Percentiles rank a stretch among this genome's conserved stretches.
Conservation (phyloP, 805 yeast genomes). For the Starmera caribaea region DNA sequence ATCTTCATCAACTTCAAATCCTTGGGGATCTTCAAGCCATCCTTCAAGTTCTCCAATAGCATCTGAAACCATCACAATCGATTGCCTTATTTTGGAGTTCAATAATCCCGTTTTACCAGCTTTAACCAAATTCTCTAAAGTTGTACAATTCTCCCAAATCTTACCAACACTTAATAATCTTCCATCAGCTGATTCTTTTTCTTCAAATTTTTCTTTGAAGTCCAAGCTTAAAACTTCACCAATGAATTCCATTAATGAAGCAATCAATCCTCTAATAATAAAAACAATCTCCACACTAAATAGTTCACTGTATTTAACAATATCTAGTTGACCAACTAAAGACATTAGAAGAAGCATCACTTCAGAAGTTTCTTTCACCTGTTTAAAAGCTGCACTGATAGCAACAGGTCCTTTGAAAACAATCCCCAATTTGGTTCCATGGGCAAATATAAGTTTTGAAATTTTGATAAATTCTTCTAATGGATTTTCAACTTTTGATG, state of each 20-base stretch:
- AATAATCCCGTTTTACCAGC: constrained; percentile 47
- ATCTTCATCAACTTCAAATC: constrained; percentile 32
- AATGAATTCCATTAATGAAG: constrained; percentile 11
- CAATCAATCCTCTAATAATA: constrained; percentile 9
- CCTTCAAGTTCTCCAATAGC: constrained; percentile 58
- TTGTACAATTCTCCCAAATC: constrained; percentile 63
- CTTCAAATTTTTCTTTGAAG: constrained; percentile 9
- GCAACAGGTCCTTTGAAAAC: constrained; percentile 54
- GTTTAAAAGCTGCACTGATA: constrained; percentile 37
- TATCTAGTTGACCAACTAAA: constrained; percentile 31
- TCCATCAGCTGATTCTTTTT: constrained; percentile 20
- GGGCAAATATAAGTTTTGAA: constrained; percentile 54
- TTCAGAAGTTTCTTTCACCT: constrained; percentile 36
- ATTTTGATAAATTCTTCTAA: constrained; percentile 51
- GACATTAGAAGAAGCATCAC: constrained; percentile 36
- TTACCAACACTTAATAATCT: constrained; percentile 55
- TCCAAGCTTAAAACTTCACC: constrained; percentile 15
- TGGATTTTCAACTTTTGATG: constrained; percentile 33
- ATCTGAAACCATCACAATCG: constrained; percentile 43
- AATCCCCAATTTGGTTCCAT: constrained; percentile 67
- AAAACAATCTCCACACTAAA: constrained; percentile 17
- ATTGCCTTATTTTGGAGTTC: constrained; percentile 33
- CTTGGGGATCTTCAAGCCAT: constrained; percentile 57
- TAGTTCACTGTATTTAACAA: constrained; percentile 23
- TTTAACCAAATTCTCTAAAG: constrained; percentile 28